These are phyloP conservation scores for Ceratocystis huliohia DNA, from an alignment of 2,329 filamentous ascomycete species.

Conservation along the genomic window DNA sequence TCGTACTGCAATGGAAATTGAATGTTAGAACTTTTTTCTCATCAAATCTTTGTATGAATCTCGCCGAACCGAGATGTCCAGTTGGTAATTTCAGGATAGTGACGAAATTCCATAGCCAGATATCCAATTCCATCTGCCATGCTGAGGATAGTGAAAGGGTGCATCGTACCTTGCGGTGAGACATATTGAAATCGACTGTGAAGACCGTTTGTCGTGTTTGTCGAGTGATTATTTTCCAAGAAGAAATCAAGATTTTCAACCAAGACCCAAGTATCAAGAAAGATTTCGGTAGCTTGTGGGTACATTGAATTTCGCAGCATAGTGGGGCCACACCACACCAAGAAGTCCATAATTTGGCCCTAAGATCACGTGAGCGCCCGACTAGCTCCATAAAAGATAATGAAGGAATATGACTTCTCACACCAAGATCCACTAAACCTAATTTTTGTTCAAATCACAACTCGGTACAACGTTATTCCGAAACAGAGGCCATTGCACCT, in stretches of 20 bases:
- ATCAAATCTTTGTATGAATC: too few relatives aligned
- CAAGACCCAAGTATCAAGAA: constrained; percentile 18
- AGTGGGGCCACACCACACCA: constrained; percentile 13
- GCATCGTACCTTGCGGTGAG: constrained; percentile 23
- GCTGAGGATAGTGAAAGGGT: not conserved
- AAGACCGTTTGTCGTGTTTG: constrained; percentile 20
- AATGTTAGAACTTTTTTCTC: constrained; percentile 15
- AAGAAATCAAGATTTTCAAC: constrained; percentile 13
- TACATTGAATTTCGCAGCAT: constrained; percentile 9
- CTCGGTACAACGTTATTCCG: too few relatives aligned
- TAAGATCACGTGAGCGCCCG: constrained; percentile 15
- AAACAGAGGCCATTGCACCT: too few relatives aligned
- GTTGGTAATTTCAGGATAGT: not conserved
- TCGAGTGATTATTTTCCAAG: constrained; percentile 17
- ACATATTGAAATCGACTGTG: constrained; percentile 22
- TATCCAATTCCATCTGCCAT: not conserved
- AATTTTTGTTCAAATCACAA: too few relatives aligned
- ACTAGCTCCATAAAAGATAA: not conserved
- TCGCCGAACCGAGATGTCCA: not conserved
- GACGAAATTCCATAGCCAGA: not conserved
- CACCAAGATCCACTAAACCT: too few relatives aligned
- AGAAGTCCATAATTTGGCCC: constrained; percentile 12
- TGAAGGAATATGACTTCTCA: too few relatives aligned
- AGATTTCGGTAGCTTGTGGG: constrained; percentile 16
- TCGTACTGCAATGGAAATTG: constrained; percentile 38